Conservation (phyloP, 2,329 filamentous ascomycete genomes). For the Epichloe sibirici region DNA sequence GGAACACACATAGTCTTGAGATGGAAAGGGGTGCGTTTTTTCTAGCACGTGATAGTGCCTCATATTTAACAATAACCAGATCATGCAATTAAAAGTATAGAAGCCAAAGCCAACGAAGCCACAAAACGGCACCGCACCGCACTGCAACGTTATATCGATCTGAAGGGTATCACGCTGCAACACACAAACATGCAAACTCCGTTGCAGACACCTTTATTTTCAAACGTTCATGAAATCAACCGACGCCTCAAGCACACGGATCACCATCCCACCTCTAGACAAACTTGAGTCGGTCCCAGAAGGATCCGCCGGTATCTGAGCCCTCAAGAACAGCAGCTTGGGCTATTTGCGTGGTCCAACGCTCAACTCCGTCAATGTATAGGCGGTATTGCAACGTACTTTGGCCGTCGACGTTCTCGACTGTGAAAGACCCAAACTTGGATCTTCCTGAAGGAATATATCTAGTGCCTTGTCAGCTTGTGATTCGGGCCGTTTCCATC, state of each 20-base stretch:
- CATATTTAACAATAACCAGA: neutral
- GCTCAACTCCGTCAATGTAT: conserved; percentile 68
- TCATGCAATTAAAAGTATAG: neutral
- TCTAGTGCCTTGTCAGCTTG: conserved; percentile 23
- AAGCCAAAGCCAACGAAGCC: neutral
- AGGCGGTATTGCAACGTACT: conserved; percentile 70
- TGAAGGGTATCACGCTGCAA: conserved; percentile 5
- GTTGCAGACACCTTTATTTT: neutral
- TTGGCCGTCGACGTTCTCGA: conserved; percentile 52
- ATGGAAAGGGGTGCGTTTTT: too few relatives aligned
- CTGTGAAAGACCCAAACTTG: conserved; percentile 67
- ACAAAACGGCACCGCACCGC: neutral
- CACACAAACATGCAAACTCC: neutral
- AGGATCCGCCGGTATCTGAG: conserved; percentile 22
- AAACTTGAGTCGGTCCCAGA: conserved; percentile 33
- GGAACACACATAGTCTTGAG: too few relatives aligned
- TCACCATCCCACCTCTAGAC: neutral
- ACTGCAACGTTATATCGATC: neutral
- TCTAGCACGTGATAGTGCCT: too few relatives aligned
- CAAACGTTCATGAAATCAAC: neutral
- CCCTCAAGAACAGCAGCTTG: conserved; percentile 25
- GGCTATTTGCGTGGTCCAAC: conserved; percentile 54
- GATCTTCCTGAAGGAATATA: conserved; percentile 76
- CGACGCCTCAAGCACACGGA: neutral
- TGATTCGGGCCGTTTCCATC: neutral